Evolutionary conservation across 805 yeast species (phyloP).

Genomic region (Wickerhamiella occidentalis): DNA sequence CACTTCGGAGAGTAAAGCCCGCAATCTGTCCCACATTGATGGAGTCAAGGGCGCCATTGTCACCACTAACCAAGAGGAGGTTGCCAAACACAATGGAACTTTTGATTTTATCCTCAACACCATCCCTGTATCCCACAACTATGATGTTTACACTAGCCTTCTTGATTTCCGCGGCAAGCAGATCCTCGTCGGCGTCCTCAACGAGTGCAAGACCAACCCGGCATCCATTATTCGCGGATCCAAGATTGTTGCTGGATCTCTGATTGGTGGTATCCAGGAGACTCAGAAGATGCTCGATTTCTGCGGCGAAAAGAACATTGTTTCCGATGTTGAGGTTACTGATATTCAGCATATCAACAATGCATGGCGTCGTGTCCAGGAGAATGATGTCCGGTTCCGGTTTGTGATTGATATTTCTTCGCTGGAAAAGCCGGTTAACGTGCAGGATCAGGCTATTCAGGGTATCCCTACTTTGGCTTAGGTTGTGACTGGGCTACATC

Average conservation of each 20-base stretch:
- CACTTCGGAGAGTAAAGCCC: conserved; percentile 41
- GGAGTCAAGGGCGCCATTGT: conserved; percentile 48
- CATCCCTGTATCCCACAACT: conserved; percentile 38
- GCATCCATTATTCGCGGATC: conserved; percentile 36
- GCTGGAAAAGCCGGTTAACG: not conserved
- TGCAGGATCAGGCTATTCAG: not conserved
- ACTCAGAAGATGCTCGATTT: conserved; percentile 53
- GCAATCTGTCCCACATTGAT: conserved; percentile 27
- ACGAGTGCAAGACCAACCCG: conserved; percentile 31
- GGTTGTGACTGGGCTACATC: too few species aligned
- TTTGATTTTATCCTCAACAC: conserved; percentile 46
- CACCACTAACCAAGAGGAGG: conserved; percentile 35
- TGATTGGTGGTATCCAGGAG: conserved; percentile 51
- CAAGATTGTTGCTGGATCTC: conserved; percentile 32
- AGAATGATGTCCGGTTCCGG: conserved; percentile 16
- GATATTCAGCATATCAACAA: conserved; percentile 30
- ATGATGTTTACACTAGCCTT: conserved; percentile 36
- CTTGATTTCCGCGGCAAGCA: conserved; percentile 49
- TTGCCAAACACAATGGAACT: conserved; percentile 23
- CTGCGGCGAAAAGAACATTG: conserved; percentile 45
- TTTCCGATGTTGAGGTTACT: conserved; percentile 53
- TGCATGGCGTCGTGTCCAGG: conserved; percentile 14
- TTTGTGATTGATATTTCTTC: conserved; percentile 16
- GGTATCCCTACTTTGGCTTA: too few species aligned
- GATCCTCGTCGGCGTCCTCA: conserved; percentile 57